phyloP scores from a whole-genome alignment of 148 eudicot species.

The Heliosperma pusillum region DNA sequence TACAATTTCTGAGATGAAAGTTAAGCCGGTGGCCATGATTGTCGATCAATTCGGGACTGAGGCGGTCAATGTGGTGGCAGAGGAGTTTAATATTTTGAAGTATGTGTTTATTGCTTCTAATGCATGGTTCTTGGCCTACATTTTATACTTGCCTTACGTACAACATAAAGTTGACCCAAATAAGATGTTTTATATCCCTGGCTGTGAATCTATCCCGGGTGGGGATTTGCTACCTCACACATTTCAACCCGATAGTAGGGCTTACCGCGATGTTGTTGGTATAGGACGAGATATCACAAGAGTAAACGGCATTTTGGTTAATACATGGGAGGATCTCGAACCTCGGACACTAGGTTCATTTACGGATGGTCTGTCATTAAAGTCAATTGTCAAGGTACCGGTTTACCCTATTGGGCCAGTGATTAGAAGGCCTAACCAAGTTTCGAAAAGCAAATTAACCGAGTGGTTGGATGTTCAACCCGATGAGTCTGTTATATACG shows the following conservation, averaged over 20 bases:
- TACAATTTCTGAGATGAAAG: conserved; percentile 19
- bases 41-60: conserved; percentile 42
- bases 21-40: conserved; percentile 39
- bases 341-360: conserved; percentile 28
- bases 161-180: conserved; percentile 31
- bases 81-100: conserved; percentile 35
- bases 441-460: neutral
- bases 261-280: conserved; percentile 19
- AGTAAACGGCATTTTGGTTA: conserved; percentile 37
- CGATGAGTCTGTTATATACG: conserved; percentile 31
- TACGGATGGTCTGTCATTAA: conserved; percentile 27
- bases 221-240: conserved; percentile 28
- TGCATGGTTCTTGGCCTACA: conserved; percentile 30
- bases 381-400: conserved; percentile 25
- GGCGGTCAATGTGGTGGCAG: conserved; percentile 33
- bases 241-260: conserved; percentile 3
- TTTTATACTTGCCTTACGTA: conserved; percentile 32
- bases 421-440: conserved; percentile 6
- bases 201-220: conserved; percentile 34
- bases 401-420: conserved; percentile 46
- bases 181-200: conserved; percentile 40
- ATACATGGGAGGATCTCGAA: conserved; percentile 50
- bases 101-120: conserved; percentile 40
- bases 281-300: conserved; percentile 18
- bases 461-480: conserved; percentile 37